These are phyloP conservation scores for Pyrenula massariospora DNA, from an alignment of 495 filamentous ascomycete genomes.

Conservation along the genomic window DNA sequence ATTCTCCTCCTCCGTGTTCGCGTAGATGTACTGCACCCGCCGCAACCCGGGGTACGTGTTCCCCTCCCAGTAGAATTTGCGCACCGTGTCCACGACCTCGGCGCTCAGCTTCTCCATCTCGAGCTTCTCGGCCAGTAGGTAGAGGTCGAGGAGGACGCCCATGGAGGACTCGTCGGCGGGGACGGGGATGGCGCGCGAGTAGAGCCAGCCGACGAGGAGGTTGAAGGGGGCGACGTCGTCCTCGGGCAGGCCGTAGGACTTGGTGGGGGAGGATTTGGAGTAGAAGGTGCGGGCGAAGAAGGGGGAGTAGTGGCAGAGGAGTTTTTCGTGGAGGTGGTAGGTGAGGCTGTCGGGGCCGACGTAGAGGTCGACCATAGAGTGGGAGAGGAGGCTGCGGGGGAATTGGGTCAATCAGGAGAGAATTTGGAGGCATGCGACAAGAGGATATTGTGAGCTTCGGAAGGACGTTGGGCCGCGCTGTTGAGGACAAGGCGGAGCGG, in stretches of 20 bases:
- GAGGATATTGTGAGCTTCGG: too few species aligned
- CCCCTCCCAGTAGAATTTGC: constrained; percentile 28
- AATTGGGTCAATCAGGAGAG: constrained; percentile 4
- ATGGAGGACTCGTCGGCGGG: constrained; percentile 30
- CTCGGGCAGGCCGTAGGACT: constrained; percentile 29
- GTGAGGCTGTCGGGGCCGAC: constrained; percentile 31
- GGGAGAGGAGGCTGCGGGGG: constrained; percentile 29
- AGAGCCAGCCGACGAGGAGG: constrained; percentile 37
- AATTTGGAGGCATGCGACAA: too few species aligned
- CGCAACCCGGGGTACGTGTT: constrained; percentile 32
- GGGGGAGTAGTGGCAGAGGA: constrained; percentile 33
- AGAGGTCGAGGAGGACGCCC: constrained; percentile 28
- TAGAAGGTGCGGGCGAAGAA: constrained; percentile 37
- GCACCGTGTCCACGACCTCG: constrained; percentile 26
- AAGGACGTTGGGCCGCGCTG: too few species aligned
- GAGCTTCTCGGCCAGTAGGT: constrained; percentile 31
- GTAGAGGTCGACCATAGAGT: constrained; percentile 35
- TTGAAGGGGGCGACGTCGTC: constrained; percentile 30
- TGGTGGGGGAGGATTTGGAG: constrained; percentile 9
- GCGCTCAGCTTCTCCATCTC: constrained; percentile 17
- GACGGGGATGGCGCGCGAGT: constrained; percentile 20
- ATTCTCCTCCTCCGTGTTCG: constrained; percentile 30
- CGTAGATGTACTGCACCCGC: constrained; percentile 38
- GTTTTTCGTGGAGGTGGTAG: constrained; percentile 37
- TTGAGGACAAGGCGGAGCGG: too few species aligned